Percentiles rank a stretch among this genome's conserved stretches.
These are phyloP conservation scores for Silene latifolia DNA, from an alignment of 148 eudicot species.

Conservation along the genomic window DNA sequence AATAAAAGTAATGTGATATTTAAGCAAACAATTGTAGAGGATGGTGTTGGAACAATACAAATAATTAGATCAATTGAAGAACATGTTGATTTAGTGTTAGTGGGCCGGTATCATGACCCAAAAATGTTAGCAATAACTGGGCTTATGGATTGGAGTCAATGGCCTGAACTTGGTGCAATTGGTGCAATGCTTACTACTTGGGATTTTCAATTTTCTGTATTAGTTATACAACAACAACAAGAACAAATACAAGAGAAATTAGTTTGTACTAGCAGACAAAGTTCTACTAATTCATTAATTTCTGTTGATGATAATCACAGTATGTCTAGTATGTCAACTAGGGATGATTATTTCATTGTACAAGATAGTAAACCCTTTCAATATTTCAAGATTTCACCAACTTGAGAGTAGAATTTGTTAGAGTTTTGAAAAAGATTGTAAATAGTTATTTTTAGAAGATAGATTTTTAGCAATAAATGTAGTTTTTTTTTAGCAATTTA, in stretches of 20 bases:
- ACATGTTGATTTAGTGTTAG: slow-evolving; percentile 16
- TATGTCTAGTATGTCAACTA: background rate
- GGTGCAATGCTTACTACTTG: slow-evolving; percentile 23
- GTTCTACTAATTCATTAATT: slow-evolving; percentile 5
- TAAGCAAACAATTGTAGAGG: background rate
- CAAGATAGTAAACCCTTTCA: background rate
- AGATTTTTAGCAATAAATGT: background rate
- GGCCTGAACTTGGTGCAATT: slow-evolving; percentile 21
- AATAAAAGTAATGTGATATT: background rate
- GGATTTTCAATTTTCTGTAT: slow-evolving; percentile 23
- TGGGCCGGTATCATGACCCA: slow-evolving; percentile 6
- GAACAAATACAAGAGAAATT: background rate
- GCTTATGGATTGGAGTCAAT: slow-evolving; percentile 20
- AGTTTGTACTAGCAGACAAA: slow-evolving; percentile 5
- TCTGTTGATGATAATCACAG: background rate
- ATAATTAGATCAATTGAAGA: slow-evolving; percentile 15
- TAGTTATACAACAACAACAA: slow-evolving; percentile 17
- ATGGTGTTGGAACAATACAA: slow-evolving; percentile 15
- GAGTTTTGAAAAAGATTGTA: background rate
- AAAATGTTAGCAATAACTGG: slow-evolving; percentile 12
- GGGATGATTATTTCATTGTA: background rate
- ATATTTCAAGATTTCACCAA: slow-evolving; percentile 4
- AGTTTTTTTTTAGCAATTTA: too few relatives aligned
- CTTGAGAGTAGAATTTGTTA: background rate
- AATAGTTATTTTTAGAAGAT: background rate